Percentiles rank a stretch among this genome's conserved stretches.
Evolutionary conservation across 352 stramenopile genomes (phyloP).

Genomic region (Phytophthora sp.): DNA sequence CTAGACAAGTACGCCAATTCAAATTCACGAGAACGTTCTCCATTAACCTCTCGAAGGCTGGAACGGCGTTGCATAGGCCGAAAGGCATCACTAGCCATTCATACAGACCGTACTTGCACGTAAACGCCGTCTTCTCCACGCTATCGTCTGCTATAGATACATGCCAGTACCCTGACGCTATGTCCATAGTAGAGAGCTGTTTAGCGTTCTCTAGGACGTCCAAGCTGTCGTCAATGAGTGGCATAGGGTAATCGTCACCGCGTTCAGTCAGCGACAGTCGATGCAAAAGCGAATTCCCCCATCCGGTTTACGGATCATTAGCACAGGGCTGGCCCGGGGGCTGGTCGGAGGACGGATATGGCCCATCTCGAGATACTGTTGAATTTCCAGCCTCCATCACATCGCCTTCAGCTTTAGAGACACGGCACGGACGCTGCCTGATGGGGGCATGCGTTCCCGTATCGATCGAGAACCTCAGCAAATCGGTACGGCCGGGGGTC

Average conservation of each 20-base stretch:
- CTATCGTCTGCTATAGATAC: background rate
- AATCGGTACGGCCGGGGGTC: no score
- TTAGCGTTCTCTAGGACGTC: background rate
- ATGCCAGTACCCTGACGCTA: background rate
- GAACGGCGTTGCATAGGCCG: background rate
- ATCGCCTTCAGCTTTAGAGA: no score
- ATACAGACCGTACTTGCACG: background rate
- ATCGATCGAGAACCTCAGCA: no score
- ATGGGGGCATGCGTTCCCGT: background rate
- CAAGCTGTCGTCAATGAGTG: background rate
- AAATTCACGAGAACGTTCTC: background rate
- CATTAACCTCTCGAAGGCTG: no score
- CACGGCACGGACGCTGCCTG: no score
- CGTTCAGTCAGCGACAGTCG: background rate
- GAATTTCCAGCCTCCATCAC: no score
- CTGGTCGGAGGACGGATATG: background rate
- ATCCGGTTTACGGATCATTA: background rate
- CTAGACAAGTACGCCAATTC: background rate
- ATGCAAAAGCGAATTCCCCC: background rate
- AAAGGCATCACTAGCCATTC: background rate
- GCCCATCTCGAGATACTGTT: no score
- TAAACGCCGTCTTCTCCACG: background rate
- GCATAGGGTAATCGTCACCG: background rate
- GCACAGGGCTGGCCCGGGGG: background rate
- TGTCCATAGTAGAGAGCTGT: background rate